Base-by-base conservation (phyloP, 371 early-diverging fungal genomes). In the Rhizopus stolonifer region DNA sequence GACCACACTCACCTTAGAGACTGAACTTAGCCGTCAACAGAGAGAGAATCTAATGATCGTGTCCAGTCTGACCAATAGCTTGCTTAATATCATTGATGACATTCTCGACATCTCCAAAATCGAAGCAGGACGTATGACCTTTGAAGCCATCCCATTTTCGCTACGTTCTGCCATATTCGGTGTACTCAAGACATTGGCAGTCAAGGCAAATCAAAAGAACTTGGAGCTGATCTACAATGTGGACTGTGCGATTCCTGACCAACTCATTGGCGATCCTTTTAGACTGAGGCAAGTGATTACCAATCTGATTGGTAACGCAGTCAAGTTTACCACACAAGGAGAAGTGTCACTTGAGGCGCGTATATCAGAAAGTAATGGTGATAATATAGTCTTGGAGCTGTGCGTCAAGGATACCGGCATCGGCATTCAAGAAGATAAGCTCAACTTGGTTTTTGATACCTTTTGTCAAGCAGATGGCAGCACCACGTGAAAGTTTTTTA, bases 371-470 rank as follows among this genome's bases (percentile, higher is more conserved):
- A 52, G 62, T 45, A 50, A 72, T 8, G 69, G 64, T 34, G 68
- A 73, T 31, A 60, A 74, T 22, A 65, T 80, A 10, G 69, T 74
- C 36, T 44, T 89, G 4, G 77, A 84, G 46, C 72, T 91, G 31
- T 85, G 85, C 54, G 89, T 93, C 18, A 69, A 69, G 21, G 94
- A 94, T 58, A 88, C 88, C 0, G 95, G 95, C 29, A 92, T 92
- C 23, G 95, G 93, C n/a, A 92, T 93, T 54, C 72, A 84, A 42
- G 77, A 82, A 34, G 87, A 88, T 46, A 88, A 84, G 58, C 70
- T 87, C 40, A 71, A 80, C 44, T 69, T 82, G 17, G 85, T 93
- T 17, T 94, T 94, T 60, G 85, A 87, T 44, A 88, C 89, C 4
- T 94, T 89, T 64, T 74, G 85, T 43, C 92, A 91, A 62, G 93